Evolutionary conservation across 768 basidiomycete genomes (phyloP), one percentile per base, ranked within the genome.

Genomic region (Lentinula lateritia): DNA sequence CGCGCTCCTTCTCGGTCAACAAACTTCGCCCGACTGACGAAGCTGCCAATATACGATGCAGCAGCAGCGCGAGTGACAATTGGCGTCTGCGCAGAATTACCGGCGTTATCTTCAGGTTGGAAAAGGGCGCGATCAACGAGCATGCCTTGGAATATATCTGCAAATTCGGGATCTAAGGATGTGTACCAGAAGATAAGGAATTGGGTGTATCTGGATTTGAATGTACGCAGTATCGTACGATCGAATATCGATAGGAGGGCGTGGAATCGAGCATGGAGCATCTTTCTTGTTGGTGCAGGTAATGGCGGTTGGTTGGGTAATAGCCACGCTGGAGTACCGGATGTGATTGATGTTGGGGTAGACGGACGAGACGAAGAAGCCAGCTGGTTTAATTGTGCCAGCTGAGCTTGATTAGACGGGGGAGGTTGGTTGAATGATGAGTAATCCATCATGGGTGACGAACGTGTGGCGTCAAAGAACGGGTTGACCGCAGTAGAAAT

Each of bases 111-210:
- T 52, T 4, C 53, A 35, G 48, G 64, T 54, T 75, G 80, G 63
- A 95, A 84, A 4, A 99, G 77, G 0, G 95, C 93, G 62, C 92
- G 89, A 7, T 92, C 91, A 46, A 98, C 88, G n/a, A 99, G 89
- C 69, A 94, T 85, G 41, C 96, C 96, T 63, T 92, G 92, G 71
- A 99, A 98, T 59, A 93, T 82, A 71, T 99, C 96, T 50, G 90
- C 83, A 67, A 94, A 97, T 63, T 92, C 87, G 2, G 89, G 79
- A 66, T 94, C 88, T 56, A 96, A 87, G 0, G 96, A 98, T 20
- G 95, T 83, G 69, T 89, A 93, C 87, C 93, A 97, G 79, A 99
- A 99, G 50, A 98, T 69, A 63, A 99, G 83, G 75, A 99, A 99
- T 68, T 98, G 97, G 13, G 94, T 95, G 73, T 98, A 97, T 42